phyloP scores from a whole-genome alignment of 2,329 filamentous ascomycete species.

The Colletotrichum siamense region DNA sequence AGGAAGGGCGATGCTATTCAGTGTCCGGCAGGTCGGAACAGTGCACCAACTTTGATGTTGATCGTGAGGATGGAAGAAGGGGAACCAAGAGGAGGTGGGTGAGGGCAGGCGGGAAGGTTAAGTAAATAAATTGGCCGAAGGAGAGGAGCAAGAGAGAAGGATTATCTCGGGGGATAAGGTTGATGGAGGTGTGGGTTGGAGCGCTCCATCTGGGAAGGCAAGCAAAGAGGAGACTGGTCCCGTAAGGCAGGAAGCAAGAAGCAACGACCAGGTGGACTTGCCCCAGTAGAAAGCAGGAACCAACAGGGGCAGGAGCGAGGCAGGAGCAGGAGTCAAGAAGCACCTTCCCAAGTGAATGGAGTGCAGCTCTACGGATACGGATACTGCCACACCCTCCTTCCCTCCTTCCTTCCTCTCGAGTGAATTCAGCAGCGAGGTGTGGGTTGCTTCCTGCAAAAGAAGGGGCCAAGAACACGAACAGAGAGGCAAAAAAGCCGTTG shows the following conservation, averaged over 20 bases:
- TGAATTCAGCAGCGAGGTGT: neutral
- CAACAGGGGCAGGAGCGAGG: neutral
- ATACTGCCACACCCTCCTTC: neutral
- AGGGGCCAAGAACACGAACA: neutral
- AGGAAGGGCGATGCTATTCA: slow-evolving; percentile 19
- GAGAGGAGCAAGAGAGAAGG: neutral
- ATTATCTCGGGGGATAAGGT: slow-evolving; percentile 1
- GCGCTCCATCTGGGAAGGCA: neutral
- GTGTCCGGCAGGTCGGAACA: neutral
- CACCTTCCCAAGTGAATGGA: neutral
- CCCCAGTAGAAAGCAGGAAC: neutral
- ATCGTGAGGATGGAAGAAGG: neutral
- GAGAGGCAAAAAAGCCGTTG: neutral
- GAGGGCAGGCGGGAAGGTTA: neutral
- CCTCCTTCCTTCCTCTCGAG: neutral
- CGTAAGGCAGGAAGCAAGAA: neutral
- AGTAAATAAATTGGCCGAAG: neutral
- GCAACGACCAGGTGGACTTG: neutral
- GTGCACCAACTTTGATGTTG: slow-evolving; percentile 5
- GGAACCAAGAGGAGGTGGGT: neutral
- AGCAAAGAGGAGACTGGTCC: neutral
- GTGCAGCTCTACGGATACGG: neutral
- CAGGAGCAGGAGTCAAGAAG: neutral
- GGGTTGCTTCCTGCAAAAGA: neutral
- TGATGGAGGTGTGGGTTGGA: neutral